Percentiles rank a stretch among this genome's conserved stretches.
These are phyloP conservation scores for Trypanosoma conorhini DNA, from an alignment of 208 protist species.

Conservation along the genomic window DNA sequence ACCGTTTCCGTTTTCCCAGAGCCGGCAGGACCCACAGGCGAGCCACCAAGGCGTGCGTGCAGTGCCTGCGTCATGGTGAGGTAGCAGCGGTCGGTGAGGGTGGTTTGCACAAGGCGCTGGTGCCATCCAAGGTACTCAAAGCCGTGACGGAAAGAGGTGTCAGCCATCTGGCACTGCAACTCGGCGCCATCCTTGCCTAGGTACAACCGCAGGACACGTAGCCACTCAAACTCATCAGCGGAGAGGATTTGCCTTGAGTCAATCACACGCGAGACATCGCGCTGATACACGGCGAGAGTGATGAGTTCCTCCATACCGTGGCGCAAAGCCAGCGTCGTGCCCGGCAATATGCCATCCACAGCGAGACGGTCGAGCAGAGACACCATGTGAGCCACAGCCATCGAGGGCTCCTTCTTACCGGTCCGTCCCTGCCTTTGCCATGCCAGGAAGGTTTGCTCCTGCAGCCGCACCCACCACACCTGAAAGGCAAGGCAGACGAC, in stretches of 20 bases:
- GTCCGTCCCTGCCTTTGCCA: constrained; percentile 13
- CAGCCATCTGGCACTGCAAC: constrained; percentile 95
- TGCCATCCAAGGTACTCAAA: constrained; percentile 99
- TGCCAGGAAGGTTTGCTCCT: constrained; percentile 73
- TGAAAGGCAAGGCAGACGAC: constrained; percentile 92
- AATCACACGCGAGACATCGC: constrained; percentile 92
- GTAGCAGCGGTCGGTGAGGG: constrained; percentile 99
- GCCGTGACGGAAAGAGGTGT: constrained; percentile 96
- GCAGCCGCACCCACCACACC: constrained; percentile 89
- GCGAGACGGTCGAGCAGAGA: constrained; percentile 87
- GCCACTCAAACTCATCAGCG: constrained; percentile 96
- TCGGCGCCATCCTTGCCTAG: constrained; percentile 36
- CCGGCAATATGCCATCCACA: constrained; percentile 42
- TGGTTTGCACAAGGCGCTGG: constrained; percentile 98
- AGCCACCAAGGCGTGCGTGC: constrained; percentile 96
- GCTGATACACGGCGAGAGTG: constrained; percentile 98
- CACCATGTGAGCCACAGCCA: constrained; percentile 50
- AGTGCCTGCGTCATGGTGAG: constrained; percentile 99
- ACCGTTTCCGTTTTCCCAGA: constrained; percentile 99
- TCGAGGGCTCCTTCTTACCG: constrained; percentile 7
- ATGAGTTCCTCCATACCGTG: constrained; percentile 98
- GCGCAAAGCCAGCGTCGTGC: constrained; percentile 42
- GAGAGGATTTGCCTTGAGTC: constrained; percentile 41
- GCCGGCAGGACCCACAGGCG: constrained; percentile 97
- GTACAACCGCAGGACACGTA: constrained; percentile 96